A percentile compares a stretch with the other conserved stretches of the same genome.
phyloP scores from a whole-genome alignment of 768 basidiomycete species.

The Tulasnella sp. region DNA sequence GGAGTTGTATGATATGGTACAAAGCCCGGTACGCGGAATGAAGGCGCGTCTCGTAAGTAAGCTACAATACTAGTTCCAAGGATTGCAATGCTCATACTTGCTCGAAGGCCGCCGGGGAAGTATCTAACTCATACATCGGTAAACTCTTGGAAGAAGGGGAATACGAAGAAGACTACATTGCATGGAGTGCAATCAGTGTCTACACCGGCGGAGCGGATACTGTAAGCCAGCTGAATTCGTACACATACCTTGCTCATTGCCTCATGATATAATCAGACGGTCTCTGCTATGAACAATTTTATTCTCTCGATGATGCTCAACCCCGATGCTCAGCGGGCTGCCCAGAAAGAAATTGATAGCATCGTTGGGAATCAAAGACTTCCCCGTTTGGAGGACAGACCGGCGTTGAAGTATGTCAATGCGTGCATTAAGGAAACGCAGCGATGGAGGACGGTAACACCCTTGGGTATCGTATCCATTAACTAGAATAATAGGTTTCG shows the following conservation, averaged over 20 bases:
- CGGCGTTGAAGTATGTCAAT: constrained; percentile 10
- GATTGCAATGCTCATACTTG: neutral
- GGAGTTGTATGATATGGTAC: constrained; percentile 24
- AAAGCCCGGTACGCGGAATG: constrained; percentile 32
- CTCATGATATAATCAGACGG: constrained; percentile 3
- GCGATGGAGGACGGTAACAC: constrained; percentile 6
- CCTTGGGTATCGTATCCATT: constrained; percentile 2
- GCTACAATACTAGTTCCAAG: constrained; percentile 14
- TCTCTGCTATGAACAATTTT: constrained; percentile 1
- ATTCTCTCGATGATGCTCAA: constrained; percentile 13
- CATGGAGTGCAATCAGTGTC: neutral
- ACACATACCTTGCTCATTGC: neutral
- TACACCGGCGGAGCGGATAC: constrained; percentile 10
- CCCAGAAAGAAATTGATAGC: constrained; percentile 16
- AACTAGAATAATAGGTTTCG: too few species aligned
- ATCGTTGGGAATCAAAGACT: constrained; percentile 12
- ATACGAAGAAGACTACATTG: neutral
- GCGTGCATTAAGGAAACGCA: constrained; percentile 13
- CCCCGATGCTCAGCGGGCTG: constrained; percentile 12
- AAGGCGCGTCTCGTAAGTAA: constrained; percentile 28
- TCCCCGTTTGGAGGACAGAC: constrained; percentile 12
- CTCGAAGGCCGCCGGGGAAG: neutral
- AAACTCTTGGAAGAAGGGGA: too few species aligned
- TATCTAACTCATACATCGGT: too few species aligned
- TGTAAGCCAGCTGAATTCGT: neutral